Base-by-base conservation (phyloP, 2,329 filamentous ascomycete species). In the Pseudogymnoascus sp. region DNA sequence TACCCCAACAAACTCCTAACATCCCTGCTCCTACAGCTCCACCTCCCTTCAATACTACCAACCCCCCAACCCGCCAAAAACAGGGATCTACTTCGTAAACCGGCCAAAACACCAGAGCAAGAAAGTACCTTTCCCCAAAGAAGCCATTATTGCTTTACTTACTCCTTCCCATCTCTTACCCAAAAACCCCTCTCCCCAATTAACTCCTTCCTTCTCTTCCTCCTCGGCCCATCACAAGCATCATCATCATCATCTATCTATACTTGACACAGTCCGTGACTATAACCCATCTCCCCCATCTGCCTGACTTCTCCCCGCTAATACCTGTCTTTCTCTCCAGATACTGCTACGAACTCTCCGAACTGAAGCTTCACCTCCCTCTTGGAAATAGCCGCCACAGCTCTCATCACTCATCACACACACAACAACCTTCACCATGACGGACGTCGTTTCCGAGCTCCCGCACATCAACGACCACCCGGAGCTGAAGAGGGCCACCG, bases 401-500 rank as follows among this genome's bases (percentile, higher is more conserved):
- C 57, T 37, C 57, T 61, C 36, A 14, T 19, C n/a, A 36, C 19
- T 21, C 31, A 36, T 61, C 57, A 39, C 57, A 60, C 54, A 60
- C 54, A 60, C n/a, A 19, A 60, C n/a, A 34, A 39, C 57, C 57
- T 36, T 41, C 57, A 61, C 36, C 57, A 61, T 61, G 57, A 61
- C 57, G 36, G 57, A 61, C 31, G 28, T 61, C 57, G 57, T 41
- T 21, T 61, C 31, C 36, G 57, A 61, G 57, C 57, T 61, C 11
- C 57, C 57, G 16, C 16, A 61, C 57, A 37, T 37, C 28, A n/a
- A 41, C 57, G 36, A 61, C 31, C 31, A 61, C 19, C 57, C 57
- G 6, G 39, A 41, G 8, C 70, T 74, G 67, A 74, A 74, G 63
- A 71, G 71, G 62, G 62, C 67, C 51, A 67, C 64, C 11, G 67